Evolutionary conservation across 2,329 filamentous ascomycete species (phyloP).

Genomic region (Zasmidium angulare): DNA sequence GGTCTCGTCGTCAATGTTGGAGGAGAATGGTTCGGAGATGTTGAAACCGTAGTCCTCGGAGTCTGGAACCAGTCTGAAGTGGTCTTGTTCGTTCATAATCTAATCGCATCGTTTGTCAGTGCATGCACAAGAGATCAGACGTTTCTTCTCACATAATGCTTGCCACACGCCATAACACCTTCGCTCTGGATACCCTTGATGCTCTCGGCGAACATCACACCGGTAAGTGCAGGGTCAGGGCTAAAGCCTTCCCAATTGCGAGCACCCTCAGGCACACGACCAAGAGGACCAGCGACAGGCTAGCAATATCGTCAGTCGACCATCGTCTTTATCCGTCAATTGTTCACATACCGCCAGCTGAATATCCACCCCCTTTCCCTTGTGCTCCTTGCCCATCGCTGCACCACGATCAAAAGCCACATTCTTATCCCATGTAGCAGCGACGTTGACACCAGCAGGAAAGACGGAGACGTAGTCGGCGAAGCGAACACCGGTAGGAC

Average conservation of each 20-base stretch:
- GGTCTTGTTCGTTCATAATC: conserved; percentile 59
- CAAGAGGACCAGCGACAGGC: conserved; percentile 62
- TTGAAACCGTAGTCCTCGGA: conserved; percentile 37
- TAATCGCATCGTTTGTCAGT: no score
- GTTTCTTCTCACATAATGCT: conserved; percentile 46
- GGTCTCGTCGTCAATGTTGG: conserved; percentile 73
- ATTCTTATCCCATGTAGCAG: conserved; percentile 45
- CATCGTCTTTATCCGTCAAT: not conserved
- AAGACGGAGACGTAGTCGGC: conserved; percentile 44
- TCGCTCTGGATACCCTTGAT: conserved; percentile 35
- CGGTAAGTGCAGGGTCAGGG: conserved; percentile 56
- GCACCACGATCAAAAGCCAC: conserved; percentile 35
- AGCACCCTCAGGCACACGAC: conserved; percentile 26
- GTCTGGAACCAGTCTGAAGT: conserved; percentile 39
- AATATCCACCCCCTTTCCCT: conserved; percentile 56
- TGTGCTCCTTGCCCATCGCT: conserved; percentile 34
- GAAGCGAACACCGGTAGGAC: conserved; percentile 41
- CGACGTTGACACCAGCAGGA: conserved; percentile 43
- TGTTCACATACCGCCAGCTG: conserved; percentile 54
- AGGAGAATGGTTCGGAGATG: conserved; percentile 56
- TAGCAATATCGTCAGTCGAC: conserved; percentile 2
- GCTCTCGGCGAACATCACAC: conserved; percentile 25
- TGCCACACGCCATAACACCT: conserved; percentile 54
- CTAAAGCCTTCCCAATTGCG: conserved; percentile 61
- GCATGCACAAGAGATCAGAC: conserved; percentile 37